These are phyloP conservation scores for Ceratobasidium sp. DNA, from an alignment of 1,284 basidiomycete genomes.

Conservation along the genomic window DNA sequence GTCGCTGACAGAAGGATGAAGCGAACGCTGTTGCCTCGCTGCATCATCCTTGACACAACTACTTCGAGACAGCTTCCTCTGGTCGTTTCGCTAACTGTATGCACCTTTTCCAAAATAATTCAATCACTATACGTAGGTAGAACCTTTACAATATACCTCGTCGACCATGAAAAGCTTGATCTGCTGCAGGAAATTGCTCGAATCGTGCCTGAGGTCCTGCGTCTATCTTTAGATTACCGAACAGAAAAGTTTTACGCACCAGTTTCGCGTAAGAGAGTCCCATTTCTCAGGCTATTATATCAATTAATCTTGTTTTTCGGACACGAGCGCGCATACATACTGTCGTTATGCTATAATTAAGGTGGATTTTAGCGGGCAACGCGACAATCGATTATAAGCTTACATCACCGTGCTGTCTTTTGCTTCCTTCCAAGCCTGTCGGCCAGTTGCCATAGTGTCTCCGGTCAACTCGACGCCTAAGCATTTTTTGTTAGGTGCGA, in stretches of 20 bases:
- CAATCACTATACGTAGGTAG: neutral
- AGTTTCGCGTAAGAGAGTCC: constrained; percentile 89
- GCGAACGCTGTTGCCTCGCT: constrained; percentile 75
- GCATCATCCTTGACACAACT: constrained; percentile 91
- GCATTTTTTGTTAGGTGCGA: neutral
- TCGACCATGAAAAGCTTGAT: constrained; percentile 89
- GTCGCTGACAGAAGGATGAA: constrained; percentile 94
- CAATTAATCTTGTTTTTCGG: neutral
- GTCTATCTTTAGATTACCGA: neutral
- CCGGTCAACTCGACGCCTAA: constrained; percentile 92
- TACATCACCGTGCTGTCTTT: constrained; percentile 83
- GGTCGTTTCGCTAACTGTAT: constrained; percentile 85
- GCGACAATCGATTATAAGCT: constrained; percentile 41
- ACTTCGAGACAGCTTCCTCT: constrained; percentile 94
- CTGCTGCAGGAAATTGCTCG: constrained; percentile 73
- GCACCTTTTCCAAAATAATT: constrained; percentile 70
- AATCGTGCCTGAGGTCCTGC: constrained; percentile 67
- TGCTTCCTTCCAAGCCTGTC: constrained; percentile 76
- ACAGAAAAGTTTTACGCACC: constrained; percentile 60
- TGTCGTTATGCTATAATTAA: constrained; percentile 75
- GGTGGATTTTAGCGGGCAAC: neutral
- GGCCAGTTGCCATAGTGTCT: constrained; percentile 77
- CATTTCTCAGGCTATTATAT: constrained; percentile 86
- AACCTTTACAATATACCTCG: constrained; percentile 68
- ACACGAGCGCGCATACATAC: constrained; percentile 58